Base-by-base conservation (phyloP, 2,329 filamentous ascomycete species). In the Diaporthe vexans region DNA sequence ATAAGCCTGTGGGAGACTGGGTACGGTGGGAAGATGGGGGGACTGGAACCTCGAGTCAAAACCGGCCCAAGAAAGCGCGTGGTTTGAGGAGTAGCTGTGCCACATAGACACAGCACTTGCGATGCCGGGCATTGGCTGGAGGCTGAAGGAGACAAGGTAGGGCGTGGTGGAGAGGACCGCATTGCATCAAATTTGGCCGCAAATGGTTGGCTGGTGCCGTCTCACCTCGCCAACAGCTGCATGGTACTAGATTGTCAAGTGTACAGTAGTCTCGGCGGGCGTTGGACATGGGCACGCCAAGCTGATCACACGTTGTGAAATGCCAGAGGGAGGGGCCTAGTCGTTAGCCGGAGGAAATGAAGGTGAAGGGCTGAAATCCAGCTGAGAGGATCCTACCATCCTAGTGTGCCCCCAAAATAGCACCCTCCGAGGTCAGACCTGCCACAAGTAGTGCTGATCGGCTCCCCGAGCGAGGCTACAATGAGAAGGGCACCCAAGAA, bases 71-170 rank as follows among this genome's bases (percentile, higher is more conserved):
- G 56, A 29, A 40, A 61, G 21, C 29, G 61, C 21, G n/a, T 40
- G 54, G 52, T 35, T 72, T 59, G 58, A 61, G 52, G 73, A 73
- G 72, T n/a, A 37, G 54, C 52, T 74, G 72, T 74, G 74, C 72
- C 72, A 65, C 74, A 43, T 68, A 29, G 72, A 43, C 43, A 26
- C 61, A 74, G 72, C 46, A 48, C 17, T 63, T 52, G 13, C 52
- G 48, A 37, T 61, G 52, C 52, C 48, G 13, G 72, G 70, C 69
- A 72, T 72, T 74, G 72, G 74, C 56, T 72, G 61, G 68, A 72
- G 57, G 54, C 69, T 72, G 56, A 70, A 69, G 37, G 37, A 40
- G 67, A 51, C 57, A 35, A 57, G 58, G 71, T 67, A 52, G 37
- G 52, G 65, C 56, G 51, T 73, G 40, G 63, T 65, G 69, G 48